Percentiles rank a stretch among this genome's conserved stretches.
Evolutionary conservation across 2,329 filamentous ascomycete genomes (phyloP).

Genomic region (Colletotrichum spaethianum): DNA sequence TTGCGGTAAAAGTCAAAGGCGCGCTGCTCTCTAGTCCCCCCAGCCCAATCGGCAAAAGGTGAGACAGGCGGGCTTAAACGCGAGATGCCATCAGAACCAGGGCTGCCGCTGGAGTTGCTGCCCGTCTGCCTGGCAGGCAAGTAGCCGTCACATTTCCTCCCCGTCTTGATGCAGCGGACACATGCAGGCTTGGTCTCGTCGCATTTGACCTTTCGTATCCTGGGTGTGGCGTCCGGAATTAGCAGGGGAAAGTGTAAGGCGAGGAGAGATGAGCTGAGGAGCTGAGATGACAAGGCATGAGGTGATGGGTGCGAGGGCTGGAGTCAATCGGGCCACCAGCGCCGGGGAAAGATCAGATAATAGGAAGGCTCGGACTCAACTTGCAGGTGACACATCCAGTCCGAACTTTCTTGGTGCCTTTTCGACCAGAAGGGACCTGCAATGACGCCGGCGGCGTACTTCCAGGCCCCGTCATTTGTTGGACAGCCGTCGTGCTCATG

Average conservation of each 20-base stretch:
- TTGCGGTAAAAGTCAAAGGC: slow-evolving; percentile 54
- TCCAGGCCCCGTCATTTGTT: slow-evolving; percentile 22
- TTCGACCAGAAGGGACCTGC: slow-evolving; percentile 47
- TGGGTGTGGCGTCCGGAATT: slow-evolving; percentile 43
- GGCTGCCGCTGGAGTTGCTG: slow-evolving; percentile 27
- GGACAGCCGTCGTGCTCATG: slow-evolving; percentile 3
- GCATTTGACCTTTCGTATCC: slow-evolving; percentile 70
- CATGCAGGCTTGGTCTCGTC: slow-evolving; percentile 69
- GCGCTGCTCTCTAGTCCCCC: slow-evolving; percentile 40
- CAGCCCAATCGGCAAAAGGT: slow-evolving; percentile 25
- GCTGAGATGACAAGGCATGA: background rate
- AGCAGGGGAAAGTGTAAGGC: background rate
- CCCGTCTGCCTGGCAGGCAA: slow-evolving; percentile 45
- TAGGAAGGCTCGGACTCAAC: slow-evolving; percentile 52
- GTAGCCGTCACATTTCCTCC: slow-evolving; percentile 71
- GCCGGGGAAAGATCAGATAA: background rate
- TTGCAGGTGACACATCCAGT: slow-evolving; percentile 71
- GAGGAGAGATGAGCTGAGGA: background rate
- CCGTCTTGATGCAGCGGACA: slow-evolving; percentile 67
- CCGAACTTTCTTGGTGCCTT: slow-evolving; percentile 61
- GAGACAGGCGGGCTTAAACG: slow-evolving; percentile 21
- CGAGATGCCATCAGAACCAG: slow-evolving; percentile 38
- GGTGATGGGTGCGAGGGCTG: background rate
- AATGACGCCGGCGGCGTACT: slow-evolving; percentile 20
- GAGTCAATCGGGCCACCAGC: background rate